Percentiles rank a stretch among this genome's conserved stretches.
Evolutionary conservation across 2,329 filamentous ascomycete species (phyloP).

Genomic region (Epicoccum sorghinum): DNA sequence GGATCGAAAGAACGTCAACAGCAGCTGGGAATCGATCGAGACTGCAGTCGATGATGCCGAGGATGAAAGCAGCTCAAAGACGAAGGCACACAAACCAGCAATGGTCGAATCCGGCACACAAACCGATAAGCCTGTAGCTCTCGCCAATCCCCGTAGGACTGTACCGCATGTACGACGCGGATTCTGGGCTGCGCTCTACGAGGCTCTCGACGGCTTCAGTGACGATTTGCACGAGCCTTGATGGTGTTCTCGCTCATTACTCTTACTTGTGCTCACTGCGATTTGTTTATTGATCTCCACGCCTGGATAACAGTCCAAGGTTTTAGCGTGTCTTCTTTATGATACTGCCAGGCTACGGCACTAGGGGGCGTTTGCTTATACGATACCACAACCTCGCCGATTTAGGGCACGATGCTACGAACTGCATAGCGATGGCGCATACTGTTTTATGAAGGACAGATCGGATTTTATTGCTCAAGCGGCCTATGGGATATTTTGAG

Average conservation of each 20-base stretch:
- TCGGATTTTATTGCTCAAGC: neutral
- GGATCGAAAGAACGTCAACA: neutral
- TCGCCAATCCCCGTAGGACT: conserved; percentile 21
- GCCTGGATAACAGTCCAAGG: neutral
- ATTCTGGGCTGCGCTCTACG: conserved; percentile 31
- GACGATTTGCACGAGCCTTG: conserved; percentile 14
- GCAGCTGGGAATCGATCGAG: conserved; percentile 11
- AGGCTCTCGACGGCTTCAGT: conserved; percentile 30
- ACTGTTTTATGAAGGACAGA: neutral
- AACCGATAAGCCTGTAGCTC: conserved; percentile 4
- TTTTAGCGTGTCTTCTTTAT: neutral
- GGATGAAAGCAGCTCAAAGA: neutral
- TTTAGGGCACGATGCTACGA: conserved; percentile 13
- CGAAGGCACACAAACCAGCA: conserved; percentile 1
- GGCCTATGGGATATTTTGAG: neutral
- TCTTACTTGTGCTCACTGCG: neutral
- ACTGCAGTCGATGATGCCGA: conserved; percentile 8
- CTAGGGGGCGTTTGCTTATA: conserved; percentile 4
- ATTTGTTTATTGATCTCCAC: neutral
- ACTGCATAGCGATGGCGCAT: conserved; percentile 17
- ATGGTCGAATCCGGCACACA: conserved; percentile 15
- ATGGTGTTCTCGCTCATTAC: neutral
- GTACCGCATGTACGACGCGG: conserved; percentile 10
- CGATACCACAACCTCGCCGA: conserved; percentile 4
- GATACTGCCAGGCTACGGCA: neutral